Conservation (phyloP, 2,329 filamentous ascomycete species). For the Colletotrichum cordylinicola region DNA sequence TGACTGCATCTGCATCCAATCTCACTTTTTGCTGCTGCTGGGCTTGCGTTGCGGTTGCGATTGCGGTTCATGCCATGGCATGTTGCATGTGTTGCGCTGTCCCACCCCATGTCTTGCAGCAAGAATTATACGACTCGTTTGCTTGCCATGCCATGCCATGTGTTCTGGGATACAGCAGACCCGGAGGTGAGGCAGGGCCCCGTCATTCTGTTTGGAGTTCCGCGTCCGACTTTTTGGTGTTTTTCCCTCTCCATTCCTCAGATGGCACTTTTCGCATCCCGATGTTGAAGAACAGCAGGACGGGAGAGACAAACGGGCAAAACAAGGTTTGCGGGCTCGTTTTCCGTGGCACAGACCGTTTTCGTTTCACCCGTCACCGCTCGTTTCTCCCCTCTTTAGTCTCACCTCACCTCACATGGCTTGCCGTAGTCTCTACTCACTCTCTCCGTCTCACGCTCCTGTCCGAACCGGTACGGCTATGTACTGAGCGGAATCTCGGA, state of each 20-base stretch:
- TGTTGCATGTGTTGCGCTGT: conserved; percentile 7
- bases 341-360: conserved; percentile 16
- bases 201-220: not conserved
- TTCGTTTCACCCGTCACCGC: conserved; percentile 18
- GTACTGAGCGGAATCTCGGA: not conserved
- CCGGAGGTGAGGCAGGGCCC: not conserved
- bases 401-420: conserved; percentile 5
- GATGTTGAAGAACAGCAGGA: not conserved
- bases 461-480: not conserved
- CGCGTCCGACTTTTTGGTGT: not conserved
- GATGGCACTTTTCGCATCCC: not conserved
- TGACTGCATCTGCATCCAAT: conserved; percentile 1
- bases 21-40: not conserved
- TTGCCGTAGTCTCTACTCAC: not conserved
- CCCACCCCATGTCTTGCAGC: not conserved
- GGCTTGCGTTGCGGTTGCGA: not conserved
- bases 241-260: not conserved
- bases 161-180: not conserved
- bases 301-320: not conserved
- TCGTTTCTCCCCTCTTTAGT: not conserved
- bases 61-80: conserved; percentile 13
- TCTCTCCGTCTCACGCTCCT: not conserved
- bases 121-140: not conserved
- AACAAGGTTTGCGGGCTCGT: conserved; percentile 13
- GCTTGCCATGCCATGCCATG: not conserved